phyloP scores from a whole-genome alignment of 306 rosid genomes.

The Prosopis cineraria region DNA sequence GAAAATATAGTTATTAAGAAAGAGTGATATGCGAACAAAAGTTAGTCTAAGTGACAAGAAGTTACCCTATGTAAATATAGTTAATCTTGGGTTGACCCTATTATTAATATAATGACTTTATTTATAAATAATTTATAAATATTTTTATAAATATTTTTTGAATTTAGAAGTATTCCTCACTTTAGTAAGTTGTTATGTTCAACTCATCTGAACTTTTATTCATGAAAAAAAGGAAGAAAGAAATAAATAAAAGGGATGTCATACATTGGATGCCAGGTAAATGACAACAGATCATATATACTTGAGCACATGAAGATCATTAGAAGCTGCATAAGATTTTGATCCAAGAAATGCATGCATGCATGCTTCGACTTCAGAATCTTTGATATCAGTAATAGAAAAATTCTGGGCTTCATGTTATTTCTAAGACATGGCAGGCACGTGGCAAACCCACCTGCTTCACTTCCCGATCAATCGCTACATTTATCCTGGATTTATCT shows the following conservation, averaged over 20 bases:
- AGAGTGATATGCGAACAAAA: too few relatives aligned
- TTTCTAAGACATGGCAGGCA: constrained; percentile 33
- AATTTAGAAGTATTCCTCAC: too few relatives aligned
- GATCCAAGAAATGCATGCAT: constrained; percentile 27
- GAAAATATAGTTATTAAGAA: too few relatives aligned
- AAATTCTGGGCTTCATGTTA: constrained; percentile 11
- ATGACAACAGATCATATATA: constrained; percentile 30
- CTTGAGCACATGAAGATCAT: constrained; percentile 45
- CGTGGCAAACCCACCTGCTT: constrained; percentile 41
- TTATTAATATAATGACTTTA: too few relatives aligned
- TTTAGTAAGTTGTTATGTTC: too few relatives aligned
- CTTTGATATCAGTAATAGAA: neutral
- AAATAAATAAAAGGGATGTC: neutral
- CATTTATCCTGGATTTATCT: constrained; percentile 10
- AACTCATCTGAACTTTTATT: too few relatives aligned
- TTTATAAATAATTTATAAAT: too few relatives aligned
- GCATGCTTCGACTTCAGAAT: neutral
- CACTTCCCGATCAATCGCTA: constrained; percentile 36
- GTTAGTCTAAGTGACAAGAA: too few relatives aligned
- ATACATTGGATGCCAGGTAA: constrained; percentile 29
- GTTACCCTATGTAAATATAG: too few relatives aligned
- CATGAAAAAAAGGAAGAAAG: too few relatives aligned
- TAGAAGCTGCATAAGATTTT: constrained; percentile 30
- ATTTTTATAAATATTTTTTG: too few relatives aligned
- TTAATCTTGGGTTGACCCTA: too few relatives aligned